These are phyloP conservation scores for Adansonia rubrostipa DNA, from an alignment of 441 rosid genomes.

Conservation along the genomic window DNA sequence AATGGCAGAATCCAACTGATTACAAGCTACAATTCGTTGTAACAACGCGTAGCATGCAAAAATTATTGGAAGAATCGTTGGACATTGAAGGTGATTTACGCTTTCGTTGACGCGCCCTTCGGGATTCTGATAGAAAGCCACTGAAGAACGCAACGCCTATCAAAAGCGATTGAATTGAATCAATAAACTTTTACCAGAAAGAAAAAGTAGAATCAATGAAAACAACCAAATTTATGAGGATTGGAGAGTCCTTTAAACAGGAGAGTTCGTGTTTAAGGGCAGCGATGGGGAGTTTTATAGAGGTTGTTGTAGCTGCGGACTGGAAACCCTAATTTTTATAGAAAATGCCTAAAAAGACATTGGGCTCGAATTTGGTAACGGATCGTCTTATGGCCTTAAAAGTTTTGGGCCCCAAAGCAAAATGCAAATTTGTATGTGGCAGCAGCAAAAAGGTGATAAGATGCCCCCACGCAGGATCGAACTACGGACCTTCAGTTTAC, in stretches of 20 bases:
- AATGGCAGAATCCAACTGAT: slow-evolving; percentile 33
- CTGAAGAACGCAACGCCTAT: slow-evolving; percentile 86
- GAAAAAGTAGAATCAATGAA: background rate
- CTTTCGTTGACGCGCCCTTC: slow-evolving; percentile 83
- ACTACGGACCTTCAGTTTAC: slow-evolving; percentile 72
- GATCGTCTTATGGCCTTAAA: background rate
- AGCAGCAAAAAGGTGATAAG: too few species aligned
- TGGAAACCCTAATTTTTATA: background rate
- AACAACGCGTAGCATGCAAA: slow-evolving; percentile 20
- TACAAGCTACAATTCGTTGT: slow-evolving; percentile 27
- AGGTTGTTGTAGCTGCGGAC: background rate
- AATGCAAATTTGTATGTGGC: background rate
- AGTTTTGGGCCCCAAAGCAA: background rate
- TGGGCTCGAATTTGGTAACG: background rate
- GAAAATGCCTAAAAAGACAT: slow-evolving; percentile 8
- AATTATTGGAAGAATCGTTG: background rate
- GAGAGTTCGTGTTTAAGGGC: background rate
- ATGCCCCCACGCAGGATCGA: slow-evolving; percentile 68
- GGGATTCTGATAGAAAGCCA: slow-evolving; percentile 32
- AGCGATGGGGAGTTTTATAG: background rate
- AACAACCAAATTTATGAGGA: background rate
- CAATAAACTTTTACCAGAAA: too few species aligned
- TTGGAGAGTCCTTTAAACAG: background rate
- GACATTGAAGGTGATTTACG: slow-evolving; percentile 48
- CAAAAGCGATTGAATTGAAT: slow-evolving; percentile 48